These are phyloP conservation scores for Colletotrichum sansevieriae DNA, from an alignment of 2,329 filamentous ascomycete species.

Conservation along the genomic window DNA sequence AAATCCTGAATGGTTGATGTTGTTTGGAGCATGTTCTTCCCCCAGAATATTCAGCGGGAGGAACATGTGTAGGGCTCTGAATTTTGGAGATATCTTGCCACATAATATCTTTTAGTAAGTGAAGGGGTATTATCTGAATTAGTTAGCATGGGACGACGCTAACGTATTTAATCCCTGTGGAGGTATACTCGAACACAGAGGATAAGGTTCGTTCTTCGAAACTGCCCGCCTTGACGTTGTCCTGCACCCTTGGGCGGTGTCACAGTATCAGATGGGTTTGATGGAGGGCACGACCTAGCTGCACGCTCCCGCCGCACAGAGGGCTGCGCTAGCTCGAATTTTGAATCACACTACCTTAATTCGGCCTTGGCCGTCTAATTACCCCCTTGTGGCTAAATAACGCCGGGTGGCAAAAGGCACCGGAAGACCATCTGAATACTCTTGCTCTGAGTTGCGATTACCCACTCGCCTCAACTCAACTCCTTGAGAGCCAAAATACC, in stretches of 20 bases:
- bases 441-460: neutral
- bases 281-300: slow-evolving; percentile 22
- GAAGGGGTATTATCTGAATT: too few species aligned
- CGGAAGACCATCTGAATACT: neutral
- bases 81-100: too few species aligned
- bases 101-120: too few species aligned
- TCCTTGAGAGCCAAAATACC: neutral
- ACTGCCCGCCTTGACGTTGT: slow-evolving; percentile 33
- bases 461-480: neutral
- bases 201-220: slow-evolving; percentile 34
- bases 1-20: too few species aligned
- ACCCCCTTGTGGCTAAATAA: too few species aligned
- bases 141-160: too few species aligned
- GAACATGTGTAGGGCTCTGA: too few species aligned
- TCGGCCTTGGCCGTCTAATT: neutral
- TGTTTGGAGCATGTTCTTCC: too few species aligned
- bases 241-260: slow-evolving; percentile 32
- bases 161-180: too few species aligned
- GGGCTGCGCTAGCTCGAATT: slow-evolving; percentile 23
- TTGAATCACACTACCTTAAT: slow-evolving; percentile 16
- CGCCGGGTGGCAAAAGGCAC: too few species aligned
- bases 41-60: too few species aligned
- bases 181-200: neutral
- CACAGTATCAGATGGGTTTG: slow-evolving; percentile 40
- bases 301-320: slow-evolving; percentile 36